phyloP scores from a whole-genome alignment of 305 asterid genomes.

The Plantago rigida region DNA sequence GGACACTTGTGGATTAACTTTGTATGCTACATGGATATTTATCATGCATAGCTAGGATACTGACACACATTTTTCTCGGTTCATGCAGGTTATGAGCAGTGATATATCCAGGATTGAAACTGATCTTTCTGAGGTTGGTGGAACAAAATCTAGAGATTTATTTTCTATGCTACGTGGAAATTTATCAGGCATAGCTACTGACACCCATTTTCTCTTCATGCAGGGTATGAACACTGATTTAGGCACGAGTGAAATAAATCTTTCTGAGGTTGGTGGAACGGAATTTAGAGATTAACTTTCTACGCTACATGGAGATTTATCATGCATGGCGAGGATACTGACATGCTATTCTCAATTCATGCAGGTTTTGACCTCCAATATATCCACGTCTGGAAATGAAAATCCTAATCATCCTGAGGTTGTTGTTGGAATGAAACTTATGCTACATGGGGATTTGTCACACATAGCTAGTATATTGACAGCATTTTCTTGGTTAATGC shows the following conservation, averaged over 20 bases:
- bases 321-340: background rate
- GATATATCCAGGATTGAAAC: background rate
- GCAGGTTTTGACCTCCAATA: background rate
- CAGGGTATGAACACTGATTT: constrained; percentile 22
- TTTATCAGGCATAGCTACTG: background rate
- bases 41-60: constrained; percentile 1
- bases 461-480: background rate
- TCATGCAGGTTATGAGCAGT: background rate
- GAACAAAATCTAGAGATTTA: background rate
- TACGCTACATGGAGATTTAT: constrained; percentile 9
- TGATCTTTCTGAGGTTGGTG: constrained; percentile 26
- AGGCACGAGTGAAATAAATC: too few relatives aligned
- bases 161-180: background rate
- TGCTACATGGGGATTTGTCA: background rate
- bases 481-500: constrained; percentile 21
- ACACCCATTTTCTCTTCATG: constrained; percentile 18
- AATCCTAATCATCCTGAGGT: too few relatives aligned
- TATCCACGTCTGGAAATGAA: too few relatives aligned
- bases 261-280: too few relatives aligned
- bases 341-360: background rate
- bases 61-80: background rate
- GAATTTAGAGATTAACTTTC: constrained; percentile 14
- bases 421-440: too few relatives aligned
- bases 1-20: constrained; percentile 12
- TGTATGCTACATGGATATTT: constrained; percentile 9